Evolutionary conservation across 2,329 filamentous ascomycete genomes (phyloP), one percentile per base, ranked within the genome.

Genomic region (Hypocrella siamensis): DNA sequence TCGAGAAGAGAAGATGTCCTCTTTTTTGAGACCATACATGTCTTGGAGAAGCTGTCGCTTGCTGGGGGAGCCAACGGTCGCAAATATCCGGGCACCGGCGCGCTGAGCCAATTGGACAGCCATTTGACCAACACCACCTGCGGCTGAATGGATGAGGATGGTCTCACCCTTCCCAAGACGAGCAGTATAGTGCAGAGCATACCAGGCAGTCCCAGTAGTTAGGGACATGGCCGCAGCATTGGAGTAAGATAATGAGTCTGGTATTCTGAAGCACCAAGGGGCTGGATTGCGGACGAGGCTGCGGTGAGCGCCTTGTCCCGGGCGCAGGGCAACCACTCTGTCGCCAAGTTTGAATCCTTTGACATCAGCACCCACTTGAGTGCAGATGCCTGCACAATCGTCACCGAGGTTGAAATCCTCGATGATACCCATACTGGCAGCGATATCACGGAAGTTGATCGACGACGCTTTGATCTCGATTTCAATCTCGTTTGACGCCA

Each of bases 1-100:
- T 6, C 41, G 37, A 24, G 39, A 43, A 9, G 36, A 40, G 27
- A 53, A 44, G 7, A 55, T 47, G 26, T 46, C 47, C 7, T 36
- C 33, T 17, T 36, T 28, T 1, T 42, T 41, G 14, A 56, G 46
- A 3, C 39, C 36, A 35, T 45, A 52, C 4, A 31, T 32, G 0
- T 42, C 32, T 5, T 38, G 40, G 6, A 55, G 18, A 11, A 49
- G 30, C 4, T 46, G 30, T 9, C 37, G 38, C 35, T 54, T 51
- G 14, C 43, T 43, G 12, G 36, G 7, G 5, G 40, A 42, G 10
- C 43, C 37, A 17, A 47, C 48, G 0, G 53, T 54, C 3, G 38
- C 40, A 30, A 45, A 54, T 2, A 56, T 37, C 9, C 45, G 34
- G 6, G 42, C 40, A 9, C 40, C 40, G 21, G 37, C 12, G 3